A percentile compares a stretch with the other conserved stretches of the same genome.
Evolutionary conservation across 805 yeast genomes (phyloP).

Genomic region (Myxozyma neotropica): DNA sequence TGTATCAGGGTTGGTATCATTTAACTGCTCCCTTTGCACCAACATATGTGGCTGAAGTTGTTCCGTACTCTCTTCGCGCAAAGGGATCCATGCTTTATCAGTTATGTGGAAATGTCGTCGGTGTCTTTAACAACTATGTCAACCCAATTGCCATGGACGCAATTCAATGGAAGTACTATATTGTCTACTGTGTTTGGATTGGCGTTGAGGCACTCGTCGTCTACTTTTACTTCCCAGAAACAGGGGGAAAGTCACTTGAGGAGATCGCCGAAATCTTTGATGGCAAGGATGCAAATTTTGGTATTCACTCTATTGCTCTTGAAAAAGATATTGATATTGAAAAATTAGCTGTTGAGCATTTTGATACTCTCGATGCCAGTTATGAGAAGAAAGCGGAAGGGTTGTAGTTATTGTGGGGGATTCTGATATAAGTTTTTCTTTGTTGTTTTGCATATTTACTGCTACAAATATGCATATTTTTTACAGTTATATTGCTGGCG

Average conservation of each 20-base stretch:
- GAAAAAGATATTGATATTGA: conserved; percentile 6
- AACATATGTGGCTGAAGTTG: conserved; percentile 46
- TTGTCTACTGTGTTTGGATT: conserved; percentile 47
- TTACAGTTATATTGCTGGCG: not conserved
- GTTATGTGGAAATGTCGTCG: conserved; percentile 17
- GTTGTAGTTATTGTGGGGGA: not conserved
- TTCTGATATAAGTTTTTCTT: not conserved
- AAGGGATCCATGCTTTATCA: conserved; percentile 43
- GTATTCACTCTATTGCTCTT: not conserved
- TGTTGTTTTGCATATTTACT: not conserved
- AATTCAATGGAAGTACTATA: conserved; percentile 50
- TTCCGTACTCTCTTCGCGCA: conserved; percentile 41
- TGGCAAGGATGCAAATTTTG: conserved; percentile 5
- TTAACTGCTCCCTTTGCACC: conserved; percentile 51
- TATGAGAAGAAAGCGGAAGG: not conserved
- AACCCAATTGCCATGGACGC: conserved; percentile 49
- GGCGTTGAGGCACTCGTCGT: conserved; percentile 42
- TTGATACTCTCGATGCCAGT: not conserved
- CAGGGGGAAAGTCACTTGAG: conserved; percentile 49
- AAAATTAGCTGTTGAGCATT: conserved; percentile 6
- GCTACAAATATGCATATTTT: not conserved
- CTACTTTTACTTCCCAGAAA: conserved; percentile 48
- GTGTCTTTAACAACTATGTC: conserved; percentile 41
- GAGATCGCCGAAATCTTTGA: conserved; percentile 43
- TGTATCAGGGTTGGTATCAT: conserved; percentile 43